A percentile compares a stretch with the other conserved stretches of the same genome.
These are phyloP conservation scores for Dryadomyces quercivorus DNA, from an alignment of 2,329 filamentous ascomycete genomes.

Conservation along the genomic window DNA sequence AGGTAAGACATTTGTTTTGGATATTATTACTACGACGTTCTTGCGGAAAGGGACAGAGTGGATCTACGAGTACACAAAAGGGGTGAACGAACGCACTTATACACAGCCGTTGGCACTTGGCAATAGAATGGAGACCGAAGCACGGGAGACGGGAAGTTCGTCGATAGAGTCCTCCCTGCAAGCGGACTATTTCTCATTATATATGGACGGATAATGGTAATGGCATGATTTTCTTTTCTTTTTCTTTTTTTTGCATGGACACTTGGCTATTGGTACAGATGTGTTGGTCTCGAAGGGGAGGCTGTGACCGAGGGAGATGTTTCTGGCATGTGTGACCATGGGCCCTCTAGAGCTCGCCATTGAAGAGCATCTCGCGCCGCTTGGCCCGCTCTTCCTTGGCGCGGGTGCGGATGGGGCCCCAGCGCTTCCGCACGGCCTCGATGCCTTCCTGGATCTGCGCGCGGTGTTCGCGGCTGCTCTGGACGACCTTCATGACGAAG, in stretches of 20 bases:
- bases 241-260: background rate
- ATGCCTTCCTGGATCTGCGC: slow-evolving; percentile 30
- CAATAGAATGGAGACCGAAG: too few relatives aligned
- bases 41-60: too few relatives aligned
- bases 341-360: slow-evolving; percentile 24
- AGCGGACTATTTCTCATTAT: too few relatives aligned
- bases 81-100: background rate
- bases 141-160: too few relatives aligned
- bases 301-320: too few relatives aligned
- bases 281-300: too few relatives aligned
- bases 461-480: slow-evolving; percentile 34
- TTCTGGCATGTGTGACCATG: too few relatives aligned
- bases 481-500: slow-evolving; percentile 47
- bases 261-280: too few relatives aligned
- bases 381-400: slow-evolving; percentile 43
- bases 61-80: background rate
- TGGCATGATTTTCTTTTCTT: too few relatives aligned
- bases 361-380: slow-evolving; percentile 39
- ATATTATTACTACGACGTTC: too few relatives aligned
- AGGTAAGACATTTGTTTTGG: background rate
- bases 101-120: too few relatives aligned
- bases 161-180: background rate
- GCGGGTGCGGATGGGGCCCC: slow-evolving; percentile 42
- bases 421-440: slow-evolving; percentile 38
- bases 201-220: too few relatives aligned